Evolutionary conservation across 192 early-diverging fungal species (phyloP).

Genomic region (Coemansia sp.): DNA sequence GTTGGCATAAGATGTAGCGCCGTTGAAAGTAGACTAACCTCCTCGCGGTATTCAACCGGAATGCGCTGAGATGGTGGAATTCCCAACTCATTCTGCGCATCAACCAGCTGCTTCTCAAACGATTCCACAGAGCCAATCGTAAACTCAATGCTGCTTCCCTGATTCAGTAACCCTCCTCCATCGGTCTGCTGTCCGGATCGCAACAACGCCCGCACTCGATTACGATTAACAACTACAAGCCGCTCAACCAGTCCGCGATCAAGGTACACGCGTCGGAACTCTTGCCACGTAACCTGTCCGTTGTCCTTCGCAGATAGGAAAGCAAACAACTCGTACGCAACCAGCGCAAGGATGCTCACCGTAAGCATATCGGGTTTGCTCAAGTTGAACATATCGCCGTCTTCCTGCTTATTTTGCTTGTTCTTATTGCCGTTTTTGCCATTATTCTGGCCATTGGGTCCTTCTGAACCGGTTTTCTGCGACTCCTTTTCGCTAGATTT

Average conservation of each 20-base stretch:
- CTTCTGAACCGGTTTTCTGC: not conserved
- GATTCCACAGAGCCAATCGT: conserved; percentile 92
- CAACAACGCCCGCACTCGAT: conserved; percentile 77
- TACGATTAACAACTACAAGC: conserved; percentile 85
- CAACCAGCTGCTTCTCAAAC: conserved; percentile 88
- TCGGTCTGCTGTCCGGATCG: conserved; percentile 8
- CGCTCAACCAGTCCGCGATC: conserved; percentile 91
- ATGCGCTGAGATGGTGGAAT: conserved; percentile 89
- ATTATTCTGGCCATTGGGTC: not conserved
- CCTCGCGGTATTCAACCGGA: conserved; percentile 86
- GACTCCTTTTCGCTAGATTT: conserved; percentile 14
- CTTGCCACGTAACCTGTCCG: conserved; percentile 85
- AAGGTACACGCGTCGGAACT: conserved; percentile 84
- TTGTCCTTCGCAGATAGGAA: conserved; percentile 15
- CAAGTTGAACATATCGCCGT: conserved; percentile 29
- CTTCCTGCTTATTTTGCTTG: conserved; percentile 36
- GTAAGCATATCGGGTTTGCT: conserved; percentile 44
- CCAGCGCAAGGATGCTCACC: conserved; percentile 9
- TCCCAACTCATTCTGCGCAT: conserved; percentile 86
- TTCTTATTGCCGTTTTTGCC: conserved; percentile 26
- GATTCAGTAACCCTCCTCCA: conserved; percentile 6
- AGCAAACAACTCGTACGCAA: conserved; percentile 21
- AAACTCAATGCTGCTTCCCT: conserved; percentile 58
- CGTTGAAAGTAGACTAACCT: conserved; percentile 69
- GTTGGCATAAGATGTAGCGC: conserved; percentile 93